Conservation (phyloP, 805 yeast genomes). For the Wickerhamomyces bovis region DNA sequence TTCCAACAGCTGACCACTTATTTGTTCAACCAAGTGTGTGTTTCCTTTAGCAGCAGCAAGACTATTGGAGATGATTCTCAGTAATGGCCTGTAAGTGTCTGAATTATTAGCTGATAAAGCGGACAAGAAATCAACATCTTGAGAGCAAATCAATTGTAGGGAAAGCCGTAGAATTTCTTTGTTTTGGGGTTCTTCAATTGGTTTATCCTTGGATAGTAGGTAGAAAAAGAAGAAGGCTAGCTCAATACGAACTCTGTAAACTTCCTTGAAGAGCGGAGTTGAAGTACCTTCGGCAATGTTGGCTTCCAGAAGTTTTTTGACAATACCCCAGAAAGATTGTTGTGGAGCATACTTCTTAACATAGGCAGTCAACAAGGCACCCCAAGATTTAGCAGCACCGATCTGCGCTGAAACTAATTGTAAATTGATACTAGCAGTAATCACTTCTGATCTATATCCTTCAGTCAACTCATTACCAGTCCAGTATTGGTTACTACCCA, state of each 20-base stretch:
- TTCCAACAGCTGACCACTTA: constrained; percentile 46
- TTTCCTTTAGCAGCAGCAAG: constrained; percentile 39
- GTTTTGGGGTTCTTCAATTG: constrained; percentile 13
- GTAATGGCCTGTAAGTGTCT: constrained; percentile 50
- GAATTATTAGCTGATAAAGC: constrained; percentile 34
- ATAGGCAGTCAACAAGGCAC: constrained; percentile 67
- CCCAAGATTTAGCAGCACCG: constrained; percentile 67
- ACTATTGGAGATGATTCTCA: constrained; percentile 49
- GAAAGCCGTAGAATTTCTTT: constrained; percentile 25
- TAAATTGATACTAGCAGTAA: constrained; percentile 53
- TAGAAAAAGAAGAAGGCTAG: constrained; percentile 44
- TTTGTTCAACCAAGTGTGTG: constrained; percentile 36
- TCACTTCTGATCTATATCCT: constrained; percentile 43
- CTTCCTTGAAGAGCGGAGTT: constrained; percentile 39
- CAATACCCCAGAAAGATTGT: constrained; percentile 32
- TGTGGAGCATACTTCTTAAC: constrained; percentile 36
- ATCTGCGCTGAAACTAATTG: constrained; percentile 64
- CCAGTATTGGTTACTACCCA: constrained; percentile 43
- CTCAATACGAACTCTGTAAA: constrained; percentile 60
- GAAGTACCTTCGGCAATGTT: constrained; percentile 48
- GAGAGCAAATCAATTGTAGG: constrained; percentile 41
- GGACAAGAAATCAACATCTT: constrained; percentile 41
- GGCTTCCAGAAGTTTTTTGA: constrained; percentile 43
- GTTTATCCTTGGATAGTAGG: constrained; percentile 9
- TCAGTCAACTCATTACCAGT: constrained; percentile 16